Evolutionary conservation across 2,329 filamentous ascomycete genomes (phyloP), one percentile per base, ranked within the genome.

Genomic region (Aspergillus tubingensis): DNA sequence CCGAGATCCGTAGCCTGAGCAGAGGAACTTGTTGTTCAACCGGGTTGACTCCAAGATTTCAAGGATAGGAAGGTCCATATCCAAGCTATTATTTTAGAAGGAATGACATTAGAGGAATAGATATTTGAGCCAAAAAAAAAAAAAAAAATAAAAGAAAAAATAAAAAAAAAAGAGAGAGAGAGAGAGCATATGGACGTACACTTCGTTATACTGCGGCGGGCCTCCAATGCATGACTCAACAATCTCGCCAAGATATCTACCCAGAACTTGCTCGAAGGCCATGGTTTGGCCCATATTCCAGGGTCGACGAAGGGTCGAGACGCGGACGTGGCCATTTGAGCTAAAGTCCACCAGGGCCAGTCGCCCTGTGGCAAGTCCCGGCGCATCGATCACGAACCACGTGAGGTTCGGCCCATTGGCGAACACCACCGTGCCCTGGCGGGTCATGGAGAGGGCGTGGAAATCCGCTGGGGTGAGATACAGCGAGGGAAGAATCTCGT

Each of bases 21-120:
- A 54, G 41, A 59, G 50, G 27, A 59, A 59, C 50, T 54, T 54
- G 50, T 25, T 54, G 11, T 30, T 30, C 27, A 30, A 30, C 27
- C 27, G 27, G 27, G 27, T 30, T 30, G 27, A 30, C 8, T 30
- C 27, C 27, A 30, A 30, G 10, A 30, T 30, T 3, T 30, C 27
- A 30, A 30, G 27, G 10, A 30, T 10, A 30, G 27, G 27, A 30
- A 30, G 27, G 11, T 30, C 27, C 27, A 30, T 30, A 30, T 30
- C 27, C 27, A 30, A 30, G 10, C 27, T 30, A 11, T 30, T 30
- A 30, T 30, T 10, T 30, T 11, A 30, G 27, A 30, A 30, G 27
- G 27, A 10, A 30, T 30, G 27, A 4, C 3, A 30, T 30, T 11
- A 30, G 8, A 11, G 27, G 8, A 30, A 30, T 30, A 30, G 27